Base-by-base conservation (phyloP, 441 rosid species). In the Hura crepitans region DNA sequence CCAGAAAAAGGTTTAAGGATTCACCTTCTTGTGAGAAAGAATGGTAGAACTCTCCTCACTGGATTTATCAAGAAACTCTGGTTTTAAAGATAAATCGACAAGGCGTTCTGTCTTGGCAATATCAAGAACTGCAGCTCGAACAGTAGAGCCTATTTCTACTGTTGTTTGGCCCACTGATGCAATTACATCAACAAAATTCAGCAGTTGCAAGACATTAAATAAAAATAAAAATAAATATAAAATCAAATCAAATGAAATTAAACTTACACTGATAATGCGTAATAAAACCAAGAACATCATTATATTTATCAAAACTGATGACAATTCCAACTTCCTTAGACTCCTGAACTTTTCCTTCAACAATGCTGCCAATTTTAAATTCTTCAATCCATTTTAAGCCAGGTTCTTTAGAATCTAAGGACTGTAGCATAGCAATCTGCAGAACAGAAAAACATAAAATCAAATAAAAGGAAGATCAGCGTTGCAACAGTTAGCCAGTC, bases 41-140 rank as follows among this genome's bases (percentile, higher is more conserved):
- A 72, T 74, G 70, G 63, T 77, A 65, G 83, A 78, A 57, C 65
- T 85, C 71, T 83, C 80, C 70, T 74, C 83, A 17, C 59, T 70
- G 33, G 72, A 67, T 70, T 77, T 87, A 45, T 77, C 77, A 49
- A 86, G 75, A 69, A 95, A 85, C 81, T 88, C 92, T 49, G 82
- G 89, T 78, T 85, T 95, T 66, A 92, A 79, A 72, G 99, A 90
- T 77, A 95, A 83, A 81, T 95, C 99, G 73, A 92, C 85, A 73
- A 95, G 92, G 75, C 74, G 83, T 74, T 91, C 99, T 65, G 85
- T 81, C 86, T 81, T 91, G 66, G 92, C 83, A 80, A 92, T 81
- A 77, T 92, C 99, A 46, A 96, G 96, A 81, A 96, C 93, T 30
- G 75, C 85, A 72, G 92, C 97, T 66, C 47, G 85, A 85, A 96